A percentile compares a stretch with the other conserved stretches of the same genome.
Evolutionary conservation across 257 asterid species (phyloP).

Genomic region (Cruciata laevipes): DNA sequence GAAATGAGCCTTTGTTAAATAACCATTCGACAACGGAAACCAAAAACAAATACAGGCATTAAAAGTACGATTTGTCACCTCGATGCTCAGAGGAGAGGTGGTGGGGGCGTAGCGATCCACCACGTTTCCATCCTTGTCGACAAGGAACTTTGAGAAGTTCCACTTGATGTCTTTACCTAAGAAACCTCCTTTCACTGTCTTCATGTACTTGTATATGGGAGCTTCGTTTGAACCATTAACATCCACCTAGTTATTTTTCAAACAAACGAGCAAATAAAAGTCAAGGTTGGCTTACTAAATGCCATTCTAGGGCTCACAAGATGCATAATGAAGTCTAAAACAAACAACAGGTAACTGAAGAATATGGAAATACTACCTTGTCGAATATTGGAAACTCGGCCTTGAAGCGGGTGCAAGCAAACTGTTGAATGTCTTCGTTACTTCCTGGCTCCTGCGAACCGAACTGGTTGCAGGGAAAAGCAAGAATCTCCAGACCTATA

Average conservation of each 20-base stretch:
- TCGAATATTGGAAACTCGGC: constrained; percentile 86
- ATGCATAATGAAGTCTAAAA: not conserved
- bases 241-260: constrained; percentile 42
- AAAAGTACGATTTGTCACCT: constrained; percentile 35
- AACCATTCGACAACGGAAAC: not conserved
- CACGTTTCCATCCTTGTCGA: constrained; percentile 69
- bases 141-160: constrained; percentile 87
- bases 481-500: constrained; percentile 82
- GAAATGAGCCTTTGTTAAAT: not conserved
- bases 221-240: constrained; percentile 69
- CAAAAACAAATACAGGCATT: not conserved
- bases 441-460: constrained; percentile 89
- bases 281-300: not conserved
- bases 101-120: constrained; percentile 88
- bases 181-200: constrained; percentile 66
- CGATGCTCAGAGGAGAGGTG: constrained; percentile 79
- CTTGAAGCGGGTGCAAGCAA: constrained; percentile 86
- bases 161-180: constrained; percentile 69
- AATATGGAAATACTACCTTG: constrained; percentile 37
- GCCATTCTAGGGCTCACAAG: not conserved
- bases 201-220: constrained; percentile 70
- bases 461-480: constrained; percentile 97
- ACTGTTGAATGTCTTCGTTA: constrained; percentile 67
- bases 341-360: not conserved
- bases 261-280: no score